Evolutionary conservation across 2,329 filamentous ascomycete genomes (phyloP), one percentile per base, ranked within the genome.

Genomic region (Exserohilum turcica): DNA sequence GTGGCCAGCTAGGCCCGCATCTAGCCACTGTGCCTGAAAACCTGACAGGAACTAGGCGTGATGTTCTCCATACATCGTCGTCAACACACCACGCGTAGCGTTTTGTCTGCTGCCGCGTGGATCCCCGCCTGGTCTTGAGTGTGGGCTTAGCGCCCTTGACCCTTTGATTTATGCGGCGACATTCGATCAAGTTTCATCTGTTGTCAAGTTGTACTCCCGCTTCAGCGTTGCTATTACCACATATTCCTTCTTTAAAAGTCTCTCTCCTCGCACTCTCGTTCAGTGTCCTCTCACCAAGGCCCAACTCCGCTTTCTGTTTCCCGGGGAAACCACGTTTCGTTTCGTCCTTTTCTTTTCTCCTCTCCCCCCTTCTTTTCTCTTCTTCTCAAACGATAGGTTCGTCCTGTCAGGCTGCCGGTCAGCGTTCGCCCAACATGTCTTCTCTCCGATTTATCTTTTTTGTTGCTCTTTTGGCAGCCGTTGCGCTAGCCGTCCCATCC

Each of bases 391-490:
- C 60, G 51, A 61, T 40, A 52, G 48, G 27, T 46, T 48, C 29
- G 54, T 53, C 52, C 65, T 64, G 63, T 71, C 61, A 60, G 58
- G 70, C 72, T 74, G 72, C 72, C 70, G 72, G 72, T 66, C 72
- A 74, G 72, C 72, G 62, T 71, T 52, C 50, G 43, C 57, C 49
- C 67, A 73, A 56, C 52, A 76, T 76, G 73, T 59, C 70, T 57
- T 71, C 70, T 45, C 60, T 70, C 42, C 58, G 67, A 29, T 52
- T 77, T 46, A 57, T 78, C 47, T 63, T 79, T 59, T 64, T 83
- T 53, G 65, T 82, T 57, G 76, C 79, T 69, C 70, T 84, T 53
- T 67, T 84, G 60, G 76, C 75, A 32, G 72, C 80, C 36, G 63
- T 80, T 38, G 77, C 76, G 50, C 69, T 82, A 35, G 79, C 82